Base-by-base conservation (phyloP, 2,329 filamentous ascomycete species). In the Alternaria sp. region DNA sequence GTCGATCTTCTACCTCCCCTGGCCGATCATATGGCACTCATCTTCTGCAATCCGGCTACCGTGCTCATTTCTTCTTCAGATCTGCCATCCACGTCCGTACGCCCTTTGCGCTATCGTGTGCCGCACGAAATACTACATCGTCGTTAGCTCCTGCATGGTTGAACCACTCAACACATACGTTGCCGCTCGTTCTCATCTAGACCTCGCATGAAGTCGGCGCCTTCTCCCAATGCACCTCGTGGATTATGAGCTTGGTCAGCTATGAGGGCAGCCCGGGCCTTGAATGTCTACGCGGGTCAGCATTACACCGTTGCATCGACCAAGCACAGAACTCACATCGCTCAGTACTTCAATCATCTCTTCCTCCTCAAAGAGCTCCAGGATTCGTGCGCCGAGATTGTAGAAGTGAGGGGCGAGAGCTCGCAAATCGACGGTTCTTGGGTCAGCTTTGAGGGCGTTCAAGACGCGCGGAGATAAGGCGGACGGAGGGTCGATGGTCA, bases 321-420 rank as follows among this genome's bases (percentile, higher is more conserved):
- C 50, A 12, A 23, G 11, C 9, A 12, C 21, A 23, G 21, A 26
- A 67, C 77, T 44, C 26, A 84, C 82, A 55, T 85, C 82, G 46
- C 75, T 82, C 54, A 85, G 65, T 14, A 85, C 88, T 67, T 92
- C 89, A 18, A 87, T 86, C 78, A 92, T 87, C 60, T 93, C 92
- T 60, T 97, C 89, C 79, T 97, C 94, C 61, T 97, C 94, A 66
- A 97, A 97, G 0, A 99, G 81, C 63, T 97, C 94, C 65, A 98
- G 84, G 80, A 97, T 94, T 55, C 93, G 88, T 47, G 92, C 90
- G 4, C 92, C 93, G 5, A 98, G 86, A 23, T 88, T 90, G 82
- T 97, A 98, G 73, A 97, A 97, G 79, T 97, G 92, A 37, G 91
- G 89, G 64, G 92, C 92, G 78, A 96, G 88, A 59, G 92, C 89